Percentiles rank a stretch among this genome's conserved stretches.
Conservation (phyloP, 2,329 filamentous ascomycete species). For the Didymella pomorum region DNA sequence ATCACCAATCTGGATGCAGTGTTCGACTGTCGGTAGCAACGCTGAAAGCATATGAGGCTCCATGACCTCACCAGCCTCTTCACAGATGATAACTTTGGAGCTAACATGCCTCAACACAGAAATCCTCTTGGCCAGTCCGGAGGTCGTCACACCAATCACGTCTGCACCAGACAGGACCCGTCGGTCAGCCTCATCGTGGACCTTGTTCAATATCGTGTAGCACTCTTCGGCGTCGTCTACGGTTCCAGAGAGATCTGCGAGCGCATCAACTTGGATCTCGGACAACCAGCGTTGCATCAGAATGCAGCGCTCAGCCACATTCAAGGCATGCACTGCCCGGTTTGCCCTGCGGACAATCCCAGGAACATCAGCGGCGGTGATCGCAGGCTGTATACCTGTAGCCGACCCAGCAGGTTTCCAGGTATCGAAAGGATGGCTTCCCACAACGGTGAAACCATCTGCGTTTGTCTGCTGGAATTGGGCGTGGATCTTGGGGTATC, state of each 20-base stretch:
- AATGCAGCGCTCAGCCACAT: slow-evolving; percentile 18
- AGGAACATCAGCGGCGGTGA: not conserved
- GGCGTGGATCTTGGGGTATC: slow-evolving; percentile 26
- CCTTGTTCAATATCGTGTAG: slow-evolving; percentile 24
- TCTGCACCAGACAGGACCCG: slow-evolving; percentile 54
- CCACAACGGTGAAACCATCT: slow-evolving; percentile 28
- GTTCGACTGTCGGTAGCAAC: slow-evolving; percentile 66
- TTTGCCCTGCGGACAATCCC: slow-evolving; percentile 22
- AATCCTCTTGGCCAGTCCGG: slow-evolving; percentile 65
- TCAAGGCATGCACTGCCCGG: slow-evolving; percentile 21
- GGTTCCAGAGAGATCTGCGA: slow-evolving; percentile 26
- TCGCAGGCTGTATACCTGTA: not conserved
- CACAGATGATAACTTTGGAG: slow-evolving; percentile 68
- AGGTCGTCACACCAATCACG: slow-evolving; percentile 68
- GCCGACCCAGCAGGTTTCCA: slow-evolving; percentile 21
- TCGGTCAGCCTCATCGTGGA: slow-evolving; percentile 52
- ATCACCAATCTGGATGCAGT: slow-evolving; percentile 70
- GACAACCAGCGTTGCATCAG: slow-evolving; percentile 29
- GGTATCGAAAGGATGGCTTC: slow-evolving; percentile 36
- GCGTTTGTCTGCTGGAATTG: slow-evolving; percentile 31
- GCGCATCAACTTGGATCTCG: slow-evolving; percentile 22
- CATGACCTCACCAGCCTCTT: slow-evolving; percentile 74
- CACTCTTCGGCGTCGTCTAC: slow-evolving; percentile 20
- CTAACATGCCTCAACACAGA: slow-evolving; percentile 58
- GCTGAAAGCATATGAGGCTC: slow-evolving; percentile 69